A percentile compares a stretch with the other conserved stretches of the same genome.
Conservation (phyloP, 495 filamentous ascomycete genomes). For the Zalerion maritima region DNA sequence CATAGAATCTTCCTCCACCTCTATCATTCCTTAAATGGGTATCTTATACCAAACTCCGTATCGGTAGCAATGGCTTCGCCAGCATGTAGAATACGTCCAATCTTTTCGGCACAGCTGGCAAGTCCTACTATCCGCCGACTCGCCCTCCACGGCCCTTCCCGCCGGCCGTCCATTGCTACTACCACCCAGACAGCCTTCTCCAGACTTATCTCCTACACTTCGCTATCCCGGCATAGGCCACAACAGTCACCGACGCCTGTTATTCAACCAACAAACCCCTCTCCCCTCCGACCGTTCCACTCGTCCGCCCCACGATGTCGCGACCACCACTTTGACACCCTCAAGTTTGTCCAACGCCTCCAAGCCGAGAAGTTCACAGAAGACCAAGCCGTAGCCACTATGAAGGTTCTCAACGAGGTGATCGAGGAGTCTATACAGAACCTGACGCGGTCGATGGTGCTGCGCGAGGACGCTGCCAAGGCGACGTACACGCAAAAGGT, state of each 20-base stretch:
- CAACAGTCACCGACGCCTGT: conserved; percentile 4
- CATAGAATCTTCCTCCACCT: no score
- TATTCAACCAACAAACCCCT: conserved; percentile 6
- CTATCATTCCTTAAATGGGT: conserved; percentile 1
- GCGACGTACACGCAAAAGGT: conserved; percentile 97
- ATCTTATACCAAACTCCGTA: not conserved
- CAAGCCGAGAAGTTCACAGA: conserved; percentile 89
- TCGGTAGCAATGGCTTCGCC: not conserved
- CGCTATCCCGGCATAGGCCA: conserved; percentile 4
- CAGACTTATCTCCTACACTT: conserved; percentile 3
- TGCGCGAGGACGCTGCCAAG: conserved; percentile 78
- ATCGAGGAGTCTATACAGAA: conserved; percentile 98
- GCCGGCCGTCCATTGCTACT: not conserved
- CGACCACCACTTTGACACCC: conserved; percentile 96
- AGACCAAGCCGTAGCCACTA: conserved; percentile 88
- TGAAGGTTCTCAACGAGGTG: conserved; percentile 91
- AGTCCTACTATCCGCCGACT: no score
- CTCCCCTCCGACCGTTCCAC: conserved; percentile 47
- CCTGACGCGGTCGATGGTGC: conserved; percentile 93
- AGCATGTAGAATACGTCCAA: conserved; percentile 1
- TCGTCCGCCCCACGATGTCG: conserved; percentile 41
- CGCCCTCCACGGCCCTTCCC: no score
- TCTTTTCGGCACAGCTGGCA: conserved; percentile 5
- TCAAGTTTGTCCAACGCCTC: conserved; percentile 89
- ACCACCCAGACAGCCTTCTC: not conserved